A percentile compares a stretch with the other conserved stretches of the same genome.
Evolutionary conservation across 495 filamentous ascomycete species (phyloP).

Genomic region (Tetracladium marchalianum): DNA sequence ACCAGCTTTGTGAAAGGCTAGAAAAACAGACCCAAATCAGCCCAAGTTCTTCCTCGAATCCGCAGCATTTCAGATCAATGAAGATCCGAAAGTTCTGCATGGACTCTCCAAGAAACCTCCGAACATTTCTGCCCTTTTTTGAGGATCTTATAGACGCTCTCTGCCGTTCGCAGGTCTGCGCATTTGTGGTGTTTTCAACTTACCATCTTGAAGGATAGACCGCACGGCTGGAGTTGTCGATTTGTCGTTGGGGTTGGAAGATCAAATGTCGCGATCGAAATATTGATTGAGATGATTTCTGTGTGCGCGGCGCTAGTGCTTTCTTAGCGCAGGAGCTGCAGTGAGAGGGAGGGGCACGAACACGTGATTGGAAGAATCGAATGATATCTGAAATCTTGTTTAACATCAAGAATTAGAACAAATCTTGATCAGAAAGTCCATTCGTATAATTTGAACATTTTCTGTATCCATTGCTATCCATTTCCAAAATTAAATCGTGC

Average conservation of each 20-base stretch:
- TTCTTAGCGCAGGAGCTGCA: constrained; percentile 7
- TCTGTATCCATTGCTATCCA: no score
- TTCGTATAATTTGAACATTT: no score
- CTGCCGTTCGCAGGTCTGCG: not conserved
- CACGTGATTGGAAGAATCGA: no score
- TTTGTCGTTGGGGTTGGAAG: constrained; percentile 14
- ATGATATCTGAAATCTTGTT: no score
- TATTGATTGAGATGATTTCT: constrained; percentile 1
- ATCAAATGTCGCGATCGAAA: not conserved
- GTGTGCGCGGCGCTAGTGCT: constrained; percentile 2
- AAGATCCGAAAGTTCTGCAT: constrained; percentile 91
- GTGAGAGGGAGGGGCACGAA: constrained; percentile 1
- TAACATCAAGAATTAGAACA: no score
- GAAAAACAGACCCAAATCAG: constrained; percentile 29
- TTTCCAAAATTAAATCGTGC: no score
- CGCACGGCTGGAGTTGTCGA: constrained; percentile 19
- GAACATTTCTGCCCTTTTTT: constrained; percentile 18
- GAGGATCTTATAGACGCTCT: constrained; percentile 1
- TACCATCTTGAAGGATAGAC: constrained; percentile 48
- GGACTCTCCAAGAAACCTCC: constrained; percentile 47
- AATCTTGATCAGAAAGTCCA: no score
- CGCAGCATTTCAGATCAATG: constrained; percentile 91
- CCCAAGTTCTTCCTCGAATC: constrained; percentile 49
- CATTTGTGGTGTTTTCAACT: constrained; percentile 25
- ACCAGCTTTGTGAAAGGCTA: constrained; percentile 91